Base-by-base conservation (phyloP, 1,139 yeast genomes). In the Debaryomyces nepalensis region DNA sequence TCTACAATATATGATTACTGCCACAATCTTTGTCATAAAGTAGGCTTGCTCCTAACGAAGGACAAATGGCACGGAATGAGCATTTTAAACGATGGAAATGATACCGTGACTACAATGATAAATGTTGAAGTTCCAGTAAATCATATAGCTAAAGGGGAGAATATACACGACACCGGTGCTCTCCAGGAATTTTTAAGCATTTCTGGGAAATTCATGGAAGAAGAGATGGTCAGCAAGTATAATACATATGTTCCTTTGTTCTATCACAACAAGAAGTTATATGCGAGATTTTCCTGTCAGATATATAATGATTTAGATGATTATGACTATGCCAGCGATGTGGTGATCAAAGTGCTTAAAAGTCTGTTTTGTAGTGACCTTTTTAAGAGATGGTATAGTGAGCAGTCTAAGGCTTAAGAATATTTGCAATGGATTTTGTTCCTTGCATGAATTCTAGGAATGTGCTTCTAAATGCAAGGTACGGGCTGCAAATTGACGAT, bases 231-330 rank as follows among this genome's bases (percentile, higher is more conserved):
- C 18, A 15, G 42, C n/a, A 58, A 70, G 7, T 51, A 65, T 46
- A 68, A 70, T 18, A 73, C 83, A 0, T 77, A 66, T 52, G 70
- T 79, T 18, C 86, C 81, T 8, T 49, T 73, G 20, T 59, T 56
- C 4, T 54, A 58, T 18, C 81, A 77, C 53, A 66, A 72, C 32
- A 76, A 68, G 2, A 59, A 62, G 29, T 43, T 75, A 27, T 74
- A 70, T 53, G 67, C 73, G 15, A 71, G 91, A 46, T 75, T 81
- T 47, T 76, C 84, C 32, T 81, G 81, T 32, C 87, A 83, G 52
- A 61, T 81, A 6, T 84, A 81, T 56, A 76, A 80, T 48, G 84
- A 80, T 31, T 52, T 77, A 23, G 63, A 62, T 6, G 90, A 84
- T 52, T 83, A 71, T 55, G 70, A 66, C 29, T 57, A 60, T 42